Conservation (phyloP, 2,329 filamentous ascomycete genomes). For the Rhynchosporium graminicola region DNA sequence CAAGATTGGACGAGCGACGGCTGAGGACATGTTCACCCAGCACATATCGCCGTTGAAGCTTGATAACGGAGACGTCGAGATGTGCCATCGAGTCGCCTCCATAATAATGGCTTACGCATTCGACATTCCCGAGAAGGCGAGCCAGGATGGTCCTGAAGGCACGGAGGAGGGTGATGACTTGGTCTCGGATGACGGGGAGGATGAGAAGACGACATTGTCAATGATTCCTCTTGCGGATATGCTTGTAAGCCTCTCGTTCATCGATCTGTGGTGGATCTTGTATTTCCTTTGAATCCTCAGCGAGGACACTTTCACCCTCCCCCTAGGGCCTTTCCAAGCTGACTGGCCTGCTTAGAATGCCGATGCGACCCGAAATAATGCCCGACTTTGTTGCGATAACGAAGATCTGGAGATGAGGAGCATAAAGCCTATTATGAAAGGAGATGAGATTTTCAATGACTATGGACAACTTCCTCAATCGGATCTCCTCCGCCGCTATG, state of each 20-base stretch:
- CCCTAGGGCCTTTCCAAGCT: background rate
- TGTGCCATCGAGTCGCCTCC: constrained; percentile 64
- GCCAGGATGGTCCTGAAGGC: constrained; percentile 46
- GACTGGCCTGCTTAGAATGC: constrained; percentile 49
- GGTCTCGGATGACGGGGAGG: constrained; percentile 49
- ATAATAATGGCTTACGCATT: constrained; percentile 75
- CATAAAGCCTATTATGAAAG: constrained; percentile 55
- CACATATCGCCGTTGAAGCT: constrained; percentile 56
- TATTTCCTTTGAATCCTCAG: no score
- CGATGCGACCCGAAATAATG: constrained; percentile 66
- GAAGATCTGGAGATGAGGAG: constrained; percentile 61
- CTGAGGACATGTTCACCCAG: constrained; percentile 58
- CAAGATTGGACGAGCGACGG: constrained; percentile 63
- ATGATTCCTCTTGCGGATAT: constrained; percentile 52
- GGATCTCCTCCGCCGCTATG: constrained; percentile 67
- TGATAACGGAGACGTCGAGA: constrained; percentile 44
- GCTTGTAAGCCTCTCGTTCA: constrained; percentile 6
- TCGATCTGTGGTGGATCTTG: no score
- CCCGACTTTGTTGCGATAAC: constrained; percentile 43
- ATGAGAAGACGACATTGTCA: constrained; percentile 53
- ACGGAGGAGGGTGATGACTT: constrained; percentile 49
- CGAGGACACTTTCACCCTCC: background rate
- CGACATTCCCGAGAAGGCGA: constrained; percentile 50
- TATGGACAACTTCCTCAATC: constrained; percentile 68
- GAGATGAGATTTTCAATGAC: constrained; percentile 66